Percentiles rank a stretch among this genome's conserved stretches.
These are phyloP conservation scores for Thraustochytrium striatum DNA, from an alignment of 352 stramenopile species.

Conservation along the genomic window DNA sequence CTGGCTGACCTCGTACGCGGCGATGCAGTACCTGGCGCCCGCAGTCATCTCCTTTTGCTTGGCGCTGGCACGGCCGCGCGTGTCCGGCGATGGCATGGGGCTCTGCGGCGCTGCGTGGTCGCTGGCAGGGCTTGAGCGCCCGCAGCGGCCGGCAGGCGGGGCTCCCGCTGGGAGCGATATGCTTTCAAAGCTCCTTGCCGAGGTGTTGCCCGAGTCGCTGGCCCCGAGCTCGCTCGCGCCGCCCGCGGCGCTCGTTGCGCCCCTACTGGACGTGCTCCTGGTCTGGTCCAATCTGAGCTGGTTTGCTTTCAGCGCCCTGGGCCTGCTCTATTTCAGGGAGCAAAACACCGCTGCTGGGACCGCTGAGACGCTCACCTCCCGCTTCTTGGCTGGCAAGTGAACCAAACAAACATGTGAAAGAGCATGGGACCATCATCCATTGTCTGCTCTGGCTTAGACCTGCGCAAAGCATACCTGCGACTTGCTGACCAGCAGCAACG, in stretches of 20 bases:
- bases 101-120: not conserved
- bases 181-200: not conserved
- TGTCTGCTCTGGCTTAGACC: too few species aligned
- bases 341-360: too few species aligned
- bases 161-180: not conserved
- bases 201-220: not conserved
- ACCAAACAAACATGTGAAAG: too few species aligned
- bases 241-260: not conserved
- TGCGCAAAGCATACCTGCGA: not conserved
- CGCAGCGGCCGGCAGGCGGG: not conserved
- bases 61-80: not conserved
- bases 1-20: not conserved
- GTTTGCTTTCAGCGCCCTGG: not conserved
- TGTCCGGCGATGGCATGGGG: constrained; percentile 1
- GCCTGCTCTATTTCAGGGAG: too few species aligned
- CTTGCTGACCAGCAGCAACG: constrained; percentile 11
- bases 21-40: constrained; percentile 33
- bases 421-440: too few species aligned
- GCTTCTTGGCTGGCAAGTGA: too few species aligned
- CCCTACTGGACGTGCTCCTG: not conserved
- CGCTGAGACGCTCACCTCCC: too few species aligned
- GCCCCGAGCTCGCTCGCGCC: not conserved
- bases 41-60: not conserved
- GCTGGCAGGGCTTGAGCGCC: not conserved
- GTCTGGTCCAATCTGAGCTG: not conserved